Percentiles rank a stretch among this genome's conserved stretches.
Conservation (phyloP, 805 yeast genomes). For the Gaillardinia entomophila region DNA sequence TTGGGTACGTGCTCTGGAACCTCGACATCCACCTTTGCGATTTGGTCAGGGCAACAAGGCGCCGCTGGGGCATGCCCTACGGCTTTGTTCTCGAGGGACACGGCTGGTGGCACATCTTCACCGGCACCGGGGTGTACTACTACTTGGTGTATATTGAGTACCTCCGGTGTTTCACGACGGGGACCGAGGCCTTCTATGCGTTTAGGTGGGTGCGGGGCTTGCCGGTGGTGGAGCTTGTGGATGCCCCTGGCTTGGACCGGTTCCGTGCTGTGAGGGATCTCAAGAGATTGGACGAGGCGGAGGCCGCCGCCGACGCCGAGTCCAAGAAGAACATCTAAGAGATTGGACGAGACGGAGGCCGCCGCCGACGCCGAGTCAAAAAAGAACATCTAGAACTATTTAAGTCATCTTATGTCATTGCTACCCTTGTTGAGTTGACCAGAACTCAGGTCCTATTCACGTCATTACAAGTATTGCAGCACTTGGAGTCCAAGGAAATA, state of each 20-base stretch:
- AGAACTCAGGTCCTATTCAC: no score
- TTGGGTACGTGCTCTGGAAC: conserved; percentile 86
- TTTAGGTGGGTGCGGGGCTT: conserved; percentile 56
- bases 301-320: background rate
- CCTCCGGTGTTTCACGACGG: conserved; percentile 60
- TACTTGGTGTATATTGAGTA: conserved; percentile 77
- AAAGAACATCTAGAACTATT: no score
- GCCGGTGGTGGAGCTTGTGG: conserved; percentile 38
- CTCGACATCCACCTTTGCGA: conserved; percentile 77
- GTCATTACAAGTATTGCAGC: no score
- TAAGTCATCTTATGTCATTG: no score
- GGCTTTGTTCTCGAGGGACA: conserved; percentile 88
- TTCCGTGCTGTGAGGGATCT: background rate
- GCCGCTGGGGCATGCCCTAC: conserved; percentile 70
- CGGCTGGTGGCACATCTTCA: conserved; percentile 95
- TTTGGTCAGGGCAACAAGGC: conserved; percentile 51
- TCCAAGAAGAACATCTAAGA: no score
- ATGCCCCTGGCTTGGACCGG: background rate
- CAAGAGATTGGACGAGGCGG: background rate
- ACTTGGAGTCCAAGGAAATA: no score
- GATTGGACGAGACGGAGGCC: no score
- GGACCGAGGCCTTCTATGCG: conserved; percentile 48
- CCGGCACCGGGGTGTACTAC: conserved; percentile 83
- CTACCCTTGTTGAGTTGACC: no score
- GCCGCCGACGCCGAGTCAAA: no score